Evolutionary conservation across 2,329 filamentous ascomycete genomes (phyloP).

Genomic region (Aspergillus arachidicola): DNA sequence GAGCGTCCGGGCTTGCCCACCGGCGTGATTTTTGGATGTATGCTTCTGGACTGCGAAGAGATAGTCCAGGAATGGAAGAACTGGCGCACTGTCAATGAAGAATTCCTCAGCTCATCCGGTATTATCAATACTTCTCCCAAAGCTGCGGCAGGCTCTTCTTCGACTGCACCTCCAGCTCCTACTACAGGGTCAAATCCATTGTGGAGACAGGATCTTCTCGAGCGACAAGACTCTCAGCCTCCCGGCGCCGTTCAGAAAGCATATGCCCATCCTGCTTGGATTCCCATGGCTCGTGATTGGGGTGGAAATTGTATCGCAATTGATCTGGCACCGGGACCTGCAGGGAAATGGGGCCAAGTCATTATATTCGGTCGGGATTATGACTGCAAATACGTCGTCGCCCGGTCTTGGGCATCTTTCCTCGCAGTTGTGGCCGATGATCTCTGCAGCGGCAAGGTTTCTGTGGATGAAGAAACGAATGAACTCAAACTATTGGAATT

Average conservation of each 20-base stretch:
- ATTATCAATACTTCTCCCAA: slow-evolving; percentile 65
- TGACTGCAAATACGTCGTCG: slow-evolving; percentile 96
- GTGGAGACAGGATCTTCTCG: slow-evolving; percentile 83
- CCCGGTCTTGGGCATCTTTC: slow-evolving; percentile 87
- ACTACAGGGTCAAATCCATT: slow-evolving; percentile 56
- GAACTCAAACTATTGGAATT: slow-evolving; percentile 94
- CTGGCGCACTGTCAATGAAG: slow-evolving; percentile 90
- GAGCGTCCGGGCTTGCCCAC: slow-evolving; percentile 89
- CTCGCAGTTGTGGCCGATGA: slow-evolving; percentile 88
- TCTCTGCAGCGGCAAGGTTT: slow-evolving; percentile 84
- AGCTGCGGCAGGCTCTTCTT: slow-evolving; percentile 67
- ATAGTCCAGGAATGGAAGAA: slow-evolving; percentile 98
- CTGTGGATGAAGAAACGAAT: slow-evolving; percentile 86
- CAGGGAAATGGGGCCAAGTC: slow-evolving; percentile 92
- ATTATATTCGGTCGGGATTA: slow-evolving; percentile 97
- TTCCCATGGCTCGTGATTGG: slow-evolving; percentile 95
- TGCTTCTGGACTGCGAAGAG: slow-evolving; percentile 97
- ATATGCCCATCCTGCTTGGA: slow-evolving; percentile 93
- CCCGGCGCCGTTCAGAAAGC: slow-evolving; percentile 84
- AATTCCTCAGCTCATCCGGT: slow-evolving; percentile 69
- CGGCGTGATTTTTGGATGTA: slow-evolving; percentile 88
- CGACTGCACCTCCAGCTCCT: slow-evolving; percentile 57
- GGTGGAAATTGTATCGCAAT: slow-evolving; percentile 96
- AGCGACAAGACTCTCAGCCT: slow-evolving; percentile 86
- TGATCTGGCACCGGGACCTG: slow-evolving; percentile 86